These are phyloP conservation scores for Thermothelomyces thermophilus DNA, from an alignment of 2,329 filamentous ascomycete genomes.

Conservation along the genomic window DNA sequence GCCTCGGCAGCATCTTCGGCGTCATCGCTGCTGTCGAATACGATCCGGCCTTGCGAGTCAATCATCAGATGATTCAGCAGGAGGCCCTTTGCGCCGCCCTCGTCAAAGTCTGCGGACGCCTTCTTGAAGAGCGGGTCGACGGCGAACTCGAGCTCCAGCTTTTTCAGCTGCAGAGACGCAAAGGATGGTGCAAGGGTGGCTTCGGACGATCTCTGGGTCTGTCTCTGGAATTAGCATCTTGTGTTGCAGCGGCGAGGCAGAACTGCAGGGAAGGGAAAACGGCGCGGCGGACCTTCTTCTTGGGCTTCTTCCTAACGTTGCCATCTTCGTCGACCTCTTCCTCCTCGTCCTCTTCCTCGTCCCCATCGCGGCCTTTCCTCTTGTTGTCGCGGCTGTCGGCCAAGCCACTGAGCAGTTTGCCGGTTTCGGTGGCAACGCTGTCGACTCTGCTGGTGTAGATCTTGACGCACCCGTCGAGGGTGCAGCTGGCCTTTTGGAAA, in stretches of 20 bases:
- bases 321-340: slow-evolving; percentile 46
- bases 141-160: slow-evolving; percentile 93
- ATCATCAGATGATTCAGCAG: slow-evolving; percentile 96
- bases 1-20: slow-evolving; percentile 44
- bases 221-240: background rate
- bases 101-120: slow-evolving; percentile 94
- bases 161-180: slow-evolving; percentile 83
- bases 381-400: slow-evolving; percentile 79
- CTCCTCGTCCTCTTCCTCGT: slow-evolving; percentile 57
- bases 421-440: slow-evolving; percentile 95
- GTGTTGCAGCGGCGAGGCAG: background rate
- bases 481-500: slow-evolving; percentile 97
- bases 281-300: slow-evolving; percentile 61
- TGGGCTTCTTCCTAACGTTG: slow-evolving; percentile 52
- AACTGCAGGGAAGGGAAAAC: background rate
- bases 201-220: slow-evolving; percentile 68
- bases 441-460: slow-evolving; percentile 98
- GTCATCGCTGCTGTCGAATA: slow-evolving; percentile 98
- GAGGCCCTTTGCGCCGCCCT: slow-evolving; percentile 92
- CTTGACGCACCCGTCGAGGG: slow-evolving; percentile 95
- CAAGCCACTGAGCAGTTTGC: slow-evolving; percentile 85
- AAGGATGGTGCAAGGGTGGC: slow-evolving; percentile 90
- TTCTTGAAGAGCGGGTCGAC: slow-evolving; percentile 99
- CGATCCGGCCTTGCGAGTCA: slow-evolving; percentile 82
- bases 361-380: slow-evolving; percentile 58